Evolutionary conservation across 1,284 basidiomycete genomes (phyloP).

Genomic region (Mycosarcoma mackinlayi): DNA sequence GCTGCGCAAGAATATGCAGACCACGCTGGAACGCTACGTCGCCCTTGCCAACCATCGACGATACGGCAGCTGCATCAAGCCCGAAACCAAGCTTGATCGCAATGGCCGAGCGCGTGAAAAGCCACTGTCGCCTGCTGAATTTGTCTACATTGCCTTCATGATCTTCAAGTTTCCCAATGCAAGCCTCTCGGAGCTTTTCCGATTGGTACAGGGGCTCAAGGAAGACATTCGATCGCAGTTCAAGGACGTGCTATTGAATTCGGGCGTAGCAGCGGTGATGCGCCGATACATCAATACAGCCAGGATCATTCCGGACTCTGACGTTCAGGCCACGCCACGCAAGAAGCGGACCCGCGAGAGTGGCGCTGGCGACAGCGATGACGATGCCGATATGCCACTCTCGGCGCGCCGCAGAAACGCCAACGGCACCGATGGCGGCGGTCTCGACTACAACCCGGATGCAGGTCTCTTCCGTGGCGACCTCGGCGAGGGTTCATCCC

Average conservation of each 20-base stretch:
- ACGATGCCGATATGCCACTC: conserved; percentile 21
- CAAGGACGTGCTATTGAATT: conserved; percentile 49
- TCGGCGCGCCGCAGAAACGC: conserved; percentile 6
- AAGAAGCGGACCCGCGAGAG: conserved; percentile 13
- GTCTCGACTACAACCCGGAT: conserved; percentile 28
- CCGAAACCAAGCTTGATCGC: conserved; percentile 22
- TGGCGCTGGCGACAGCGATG: conserved; percentile 9
- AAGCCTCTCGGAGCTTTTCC: conserved; percentile 25
- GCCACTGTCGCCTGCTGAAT: conserved; percentile 49
- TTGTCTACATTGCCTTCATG: conserved; percentile 44
- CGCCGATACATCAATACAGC: conserved; percentile 35
- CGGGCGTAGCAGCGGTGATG: conserved; percentile 20
- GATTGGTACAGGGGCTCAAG: conserved; percentile 41
- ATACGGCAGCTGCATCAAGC: conserved; percentile 43
- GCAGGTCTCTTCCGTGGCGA: conserved; percentile 22
- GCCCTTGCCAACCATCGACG: conserved; percentile 39
- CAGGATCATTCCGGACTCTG: conserved; percentile 1
- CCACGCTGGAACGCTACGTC: conserved; percentile 34
- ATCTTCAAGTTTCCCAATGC: conserved; percentile 42
- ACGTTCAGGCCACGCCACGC: conserved; percentile 2
- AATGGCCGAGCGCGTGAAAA: conserved; percentile 18
- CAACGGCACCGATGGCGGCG: neutral
- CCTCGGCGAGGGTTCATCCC: conserved; percentile 1
- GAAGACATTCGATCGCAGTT: conserved; percentile 38
- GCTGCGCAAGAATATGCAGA: conserved; percentile 23